Percentiles rank a stretch among this genome's conserved stretches.
Evolutionary conservation across 495 filamentous ascomycete genomes (phyloP).

Genomic region (Xanthoparmelia taractica): DNA sequence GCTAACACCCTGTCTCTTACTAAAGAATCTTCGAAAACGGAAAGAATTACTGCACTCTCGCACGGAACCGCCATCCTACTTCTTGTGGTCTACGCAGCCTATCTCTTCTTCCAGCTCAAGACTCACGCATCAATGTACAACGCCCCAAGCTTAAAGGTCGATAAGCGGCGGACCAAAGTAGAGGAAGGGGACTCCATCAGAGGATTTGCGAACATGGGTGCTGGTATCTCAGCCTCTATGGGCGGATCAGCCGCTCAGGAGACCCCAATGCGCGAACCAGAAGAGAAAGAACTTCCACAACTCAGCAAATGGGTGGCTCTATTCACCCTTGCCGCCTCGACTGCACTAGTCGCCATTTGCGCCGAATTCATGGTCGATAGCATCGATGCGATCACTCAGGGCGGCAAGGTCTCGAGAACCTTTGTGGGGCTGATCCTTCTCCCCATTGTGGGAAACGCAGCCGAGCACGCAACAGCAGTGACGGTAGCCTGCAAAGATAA

Average conservation of each 20-base stretch:
- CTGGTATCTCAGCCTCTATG: conserved; percentile 39
- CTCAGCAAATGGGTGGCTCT: conserved; percentile 62
- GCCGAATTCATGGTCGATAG: conserved; percentile 83
- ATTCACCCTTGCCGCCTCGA: conserved; percentile 60
- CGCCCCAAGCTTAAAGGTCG: conserved; percentile 59
- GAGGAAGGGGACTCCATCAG: conserved; percentile 53
- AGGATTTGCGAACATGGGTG: conserved; percentile 53
- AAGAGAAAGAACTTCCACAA: conserved; percentile 65
- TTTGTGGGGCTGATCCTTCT: conserved; percentile 80
- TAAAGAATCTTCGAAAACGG: conserved; percentile 9
- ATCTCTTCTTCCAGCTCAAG: conserved; percentile 75
- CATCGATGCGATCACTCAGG: conserved; percentile 60
- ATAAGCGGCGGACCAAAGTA: conserved; percentile 42
- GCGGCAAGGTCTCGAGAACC: conserved; percentile 53
- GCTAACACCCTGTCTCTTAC: conserved; percentile 2
- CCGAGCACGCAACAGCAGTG: conserved; percentile 80
- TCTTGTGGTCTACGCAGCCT: conserved; percentile 66
- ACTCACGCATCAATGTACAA: conserved; percentile 71
- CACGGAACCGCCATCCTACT: conserved; percentile 68
- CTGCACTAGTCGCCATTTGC: conserved; percentile 75
- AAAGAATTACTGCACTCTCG: conserved; percentile 49
- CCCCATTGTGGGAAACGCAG: conserved; percentile 85
- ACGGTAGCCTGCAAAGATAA: conserved; percentile 85
- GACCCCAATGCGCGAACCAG: conserved; percentile 44
- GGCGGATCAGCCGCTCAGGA: conserved; percentile 34